These are phyloP conservation scores for Syzygium syzygioides DNA, from an alignment of 441 rosid species.

Conservation along the genomic window DNA sequence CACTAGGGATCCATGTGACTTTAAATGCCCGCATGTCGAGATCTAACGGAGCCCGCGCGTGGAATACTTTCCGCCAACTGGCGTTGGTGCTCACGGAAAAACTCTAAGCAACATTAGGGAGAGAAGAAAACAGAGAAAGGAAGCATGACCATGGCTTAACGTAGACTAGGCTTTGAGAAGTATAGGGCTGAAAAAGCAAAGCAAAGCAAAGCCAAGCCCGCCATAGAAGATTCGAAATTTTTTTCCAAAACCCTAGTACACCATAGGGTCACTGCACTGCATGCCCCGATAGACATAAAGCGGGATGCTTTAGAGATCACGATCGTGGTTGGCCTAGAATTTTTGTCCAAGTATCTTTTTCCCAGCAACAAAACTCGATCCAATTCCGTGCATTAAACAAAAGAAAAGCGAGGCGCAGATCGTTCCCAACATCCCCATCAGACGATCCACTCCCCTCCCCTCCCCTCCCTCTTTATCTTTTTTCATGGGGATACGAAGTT, in stretches of 20 bases:
- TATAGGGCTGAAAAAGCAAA: not conserved
- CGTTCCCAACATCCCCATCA: not conserved
- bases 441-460: not conserved
- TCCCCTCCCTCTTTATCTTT: not conserved
- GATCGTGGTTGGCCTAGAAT: not conserved
- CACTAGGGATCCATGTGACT: not conserved
- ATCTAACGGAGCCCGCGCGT: not conserved
- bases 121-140: not conserved
- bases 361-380: not conserved
- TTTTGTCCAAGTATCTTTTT: not conserved
- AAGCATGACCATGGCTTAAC: not conserved
- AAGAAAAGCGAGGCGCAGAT: not conserved
- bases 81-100: not conserved
- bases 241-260: not conserved
- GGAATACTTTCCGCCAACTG: not conserved
- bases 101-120: not conserved
- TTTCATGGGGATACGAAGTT: not conserved
- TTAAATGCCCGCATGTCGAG: not conserved
- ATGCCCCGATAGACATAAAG: not conserved
- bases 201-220: not conserved
- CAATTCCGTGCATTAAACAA: not conserved
- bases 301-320: not conserved
- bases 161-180: not conserved
- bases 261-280: not conserved
- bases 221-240: not conserved